A percentile compares a stretch with the other conserved stretches of the same genome.
Conservation (phyloP, 2,329 filamentous ascomycete species). For the Botryotinia narcissicola region DNA sequence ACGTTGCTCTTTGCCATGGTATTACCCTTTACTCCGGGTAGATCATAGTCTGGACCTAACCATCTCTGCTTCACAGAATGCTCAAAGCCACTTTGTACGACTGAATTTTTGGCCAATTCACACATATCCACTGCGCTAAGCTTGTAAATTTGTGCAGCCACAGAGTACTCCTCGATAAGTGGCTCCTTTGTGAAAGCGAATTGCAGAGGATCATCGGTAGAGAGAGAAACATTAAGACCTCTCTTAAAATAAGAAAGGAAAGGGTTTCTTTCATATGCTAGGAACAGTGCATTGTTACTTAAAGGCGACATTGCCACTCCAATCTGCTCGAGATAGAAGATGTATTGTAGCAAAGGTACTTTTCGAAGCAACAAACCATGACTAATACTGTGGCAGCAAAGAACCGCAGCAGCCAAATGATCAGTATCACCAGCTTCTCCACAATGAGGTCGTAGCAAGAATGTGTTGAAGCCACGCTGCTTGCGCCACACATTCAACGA, state of each 20-base stretch:
- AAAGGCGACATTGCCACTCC: constrained; percentile 99
- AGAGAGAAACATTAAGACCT: constrained; percentile 91
- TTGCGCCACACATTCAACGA: constrained; percentile 92
- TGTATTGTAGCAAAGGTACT: constrained; percentile 90
- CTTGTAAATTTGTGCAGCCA: constrained; percentile 98
- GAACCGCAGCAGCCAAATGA: constrained; percentile 84
- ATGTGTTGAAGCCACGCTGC: constrained; percentile 91
- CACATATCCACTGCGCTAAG: constrained; percentile 97
- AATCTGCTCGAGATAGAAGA: constrained; percentile 97
- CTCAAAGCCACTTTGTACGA: constrained; percentile 93
- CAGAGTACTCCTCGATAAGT: constrained; percentile 95
- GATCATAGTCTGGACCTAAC: constrained; percentile 75
- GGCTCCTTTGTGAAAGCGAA: constrained; percentile 99
- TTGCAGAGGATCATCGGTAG: constrained; percentile 93
- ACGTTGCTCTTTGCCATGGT: constrained; percentile 96
- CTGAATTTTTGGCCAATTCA: constrained; percentile 93
- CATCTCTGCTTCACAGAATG: constrained; percentile 84
- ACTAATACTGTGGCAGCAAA: constrained; percentile 96
- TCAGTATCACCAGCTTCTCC: constrained; percentile 97
- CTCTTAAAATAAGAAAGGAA: constrained; percentile 95
- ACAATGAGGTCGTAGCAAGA: constrained; percentile 88
- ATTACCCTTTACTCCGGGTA: constrained; percentile 80
- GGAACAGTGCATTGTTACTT: constrained; percentile 94
- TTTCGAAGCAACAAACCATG: constrained; percentile 91
- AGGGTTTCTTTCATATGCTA: constrained; percentile 95